Conservation (phyloP, 2,329 filamentous ascomycete genomes). For the Akanthomyces uredinophilus region DNA sequence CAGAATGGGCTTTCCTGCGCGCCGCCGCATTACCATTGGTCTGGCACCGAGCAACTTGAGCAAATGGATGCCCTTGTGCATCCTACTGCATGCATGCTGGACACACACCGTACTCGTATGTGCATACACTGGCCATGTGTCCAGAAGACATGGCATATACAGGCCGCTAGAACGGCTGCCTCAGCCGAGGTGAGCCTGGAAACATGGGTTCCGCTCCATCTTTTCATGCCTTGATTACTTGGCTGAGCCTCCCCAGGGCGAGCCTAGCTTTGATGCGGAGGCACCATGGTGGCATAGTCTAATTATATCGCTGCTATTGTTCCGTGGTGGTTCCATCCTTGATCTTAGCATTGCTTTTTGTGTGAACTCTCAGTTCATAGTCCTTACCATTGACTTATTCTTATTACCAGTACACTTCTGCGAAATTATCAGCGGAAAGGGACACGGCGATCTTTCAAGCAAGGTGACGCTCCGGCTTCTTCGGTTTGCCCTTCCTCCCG, state of each 20-base stretch:
- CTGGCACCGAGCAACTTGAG: not conserved
- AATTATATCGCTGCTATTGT: conserved; percentile 15
- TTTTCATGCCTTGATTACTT: conserved; percentile 11
- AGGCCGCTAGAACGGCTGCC: conserved; percentile 8
- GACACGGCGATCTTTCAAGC: not conserved
- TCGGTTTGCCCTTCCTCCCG: not conserved
- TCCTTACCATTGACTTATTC: not conserved
- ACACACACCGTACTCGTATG: conserved; percentile 10
- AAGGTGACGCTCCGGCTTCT: not conserved
- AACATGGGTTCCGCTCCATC: conserved; percentile 13
- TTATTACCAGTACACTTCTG: not conserved
- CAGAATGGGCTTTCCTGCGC: conserved; percentile 6
- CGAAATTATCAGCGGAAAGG: conserved; percentile 4
- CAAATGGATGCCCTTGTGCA: conserved; percentile 3
- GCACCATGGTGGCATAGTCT: conserved; percentile 10
- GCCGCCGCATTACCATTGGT: conserved; percentile 4
- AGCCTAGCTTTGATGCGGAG: conserved; percentile 14
- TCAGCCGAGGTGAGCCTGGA: conserved; percentile 14
- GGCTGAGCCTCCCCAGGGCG: conserved; percentile 3
- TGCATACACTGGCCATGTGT: conserved; percentile 10
- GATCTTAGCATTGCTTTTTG: conserved; percentile 13
- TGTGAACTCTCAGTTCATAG: conserved; percentile 10
- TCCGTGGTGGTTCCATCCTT: conserved; percentile 14
- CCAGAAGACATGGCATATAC: conserved; percentile 5
- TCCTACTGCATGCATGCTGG: not conserved